Evolutionary conservation across 192 early-diverging fungal species (phyloP).

Genomic region (Piromyces finnis): DNA sequence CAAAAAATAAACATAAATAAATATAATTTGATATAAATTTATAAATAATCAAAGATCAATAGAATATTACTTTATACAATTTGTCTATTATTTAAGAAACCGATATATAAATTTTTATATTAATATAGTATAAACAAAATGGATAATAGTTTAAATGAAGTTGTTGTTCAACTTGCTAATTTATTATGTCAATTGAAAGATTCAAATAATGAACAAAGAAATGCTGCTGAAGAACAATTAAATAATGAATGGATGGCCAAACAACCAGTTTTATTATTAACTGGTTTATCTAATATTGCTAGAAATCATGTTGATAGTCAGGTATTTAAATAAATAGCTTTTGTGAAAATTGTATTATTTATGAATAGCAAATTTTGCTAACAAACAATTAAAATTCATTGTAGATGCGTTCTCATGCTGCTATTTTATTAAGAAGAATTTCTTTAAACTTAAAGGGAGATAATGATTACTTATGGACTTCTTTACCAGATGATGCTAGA

Average conservation of each 20-base stretch:
- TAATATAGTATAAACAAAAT: not conserved
- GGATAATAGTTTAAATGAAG: not conserved
- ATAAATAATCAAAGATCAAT: too few relatives aligned
- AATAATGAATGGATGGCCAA: constrained; percentile 34
- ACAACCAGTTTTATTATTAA: constrained; percentile 36
- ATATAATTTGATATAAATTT: too few relatives aligned
- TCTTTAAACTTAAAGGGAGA: constrained; percentile 32
- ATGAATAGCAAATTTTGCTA: too few relatives aligned
- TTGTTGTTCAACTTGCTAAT: constrained; percentile 7
- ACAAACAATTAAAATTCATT: too few relatives aligned
- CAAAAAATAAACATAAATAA: too few relatives aligned
- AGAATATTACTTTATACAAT: too few relatives aligned
- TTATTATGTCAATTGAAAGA: constrained; percentile 21
- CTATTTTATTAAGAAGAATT: constrained; percentile 49
- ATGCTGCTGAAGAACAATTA: constrained; percentile 39
- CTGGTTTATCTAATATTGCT: constrained; percentile 33
- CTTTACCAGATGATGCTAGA: constrained; percentile 41
- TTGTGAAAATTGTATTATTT: too few relatives aligned
- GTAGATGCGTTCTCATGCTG: constrained; percentile 44
- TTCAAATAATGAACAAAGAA: constrained; percentile 36
- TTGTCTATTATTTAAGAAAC: too few relatives aligned
- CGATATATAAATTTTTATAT: too few relatives aligned
- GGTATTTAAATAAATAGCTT: too few relatives aligned
- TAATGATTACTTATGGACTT: constrained; percentile 50
- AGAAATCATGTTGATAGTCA: constrained; percentile 19